Evolutionary conservation across 2,329 filamentous ascomycete species (phyloP).

Genomic region (Cercospora beticola): DNA sequence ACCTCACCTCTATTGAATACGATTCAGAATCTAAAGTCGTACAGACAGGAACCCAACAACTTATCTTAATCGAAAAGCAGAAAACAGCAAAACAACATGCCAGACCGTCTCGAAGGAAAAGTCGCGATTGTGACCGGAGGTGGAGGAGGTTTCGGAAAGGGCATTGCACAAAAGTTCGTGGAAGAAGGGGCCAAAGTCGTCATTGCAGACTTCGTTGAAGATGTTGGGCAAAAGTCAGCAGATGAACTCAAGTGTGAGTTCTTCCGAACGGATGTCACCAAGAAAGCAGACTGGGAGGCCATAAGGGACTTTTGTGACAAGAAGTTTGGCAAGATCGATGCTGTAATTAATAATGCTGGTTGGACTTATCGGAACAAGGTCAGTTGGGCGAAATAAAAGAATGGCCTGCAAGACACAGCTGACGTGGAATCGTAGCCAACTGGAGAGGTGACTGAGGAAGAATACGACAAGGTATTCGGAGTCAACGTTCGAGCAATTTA

Average conservation of each 20-base stretch:
- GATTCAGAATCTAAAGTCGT: neutral
- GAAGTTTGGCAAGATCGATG: conserved; percentile 55
- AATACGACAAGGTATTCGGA: conserved; percentile 66
- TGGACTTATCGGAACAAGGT: conserved; percentile 59
- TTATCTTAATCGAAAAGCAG: neutral
- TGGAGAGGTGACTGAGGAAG: conserved; percentile 61
- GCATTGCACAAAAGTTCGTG: conserved; percentile 60
- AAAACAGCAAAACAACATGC: conserved; percentile 11
- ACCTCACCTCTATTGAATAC: neutral
- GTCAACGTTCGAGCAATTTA: conserved; percentile 70
- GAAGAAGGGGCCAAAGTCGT: conserved; percentile 61
- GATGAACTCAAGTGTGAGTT: conserved; percentile 47
- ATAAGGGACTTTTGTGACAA: conserved; percentile 49
- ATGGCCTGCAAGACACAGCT: neutral
- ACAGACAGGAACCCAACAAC: neutral
- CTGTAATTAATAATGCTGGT: conserved; percentile 63
- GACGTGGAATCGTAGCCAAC: conserved; percentile 47
- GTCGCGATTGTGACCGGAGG: conserved; percentile 57
- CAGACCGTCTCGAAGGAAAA: conserved; percentile 27
- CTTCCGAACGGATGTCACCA: conserved; percentile 55
- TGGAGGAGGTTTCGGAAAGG: conserved; percentile 64
- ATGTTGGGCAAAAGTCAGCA: conserved; percentile 55
- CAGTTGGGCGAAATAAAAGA: neutral
- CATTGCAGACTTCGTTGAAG: conserved; percentile 60
- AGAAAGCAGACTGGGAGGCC: conserved; percentile 54